phyloP scores from a whole-genome alignment of 2,329 filamentous ascomycete genomes.

The Ceratocystis eucalypticola region DNA sequence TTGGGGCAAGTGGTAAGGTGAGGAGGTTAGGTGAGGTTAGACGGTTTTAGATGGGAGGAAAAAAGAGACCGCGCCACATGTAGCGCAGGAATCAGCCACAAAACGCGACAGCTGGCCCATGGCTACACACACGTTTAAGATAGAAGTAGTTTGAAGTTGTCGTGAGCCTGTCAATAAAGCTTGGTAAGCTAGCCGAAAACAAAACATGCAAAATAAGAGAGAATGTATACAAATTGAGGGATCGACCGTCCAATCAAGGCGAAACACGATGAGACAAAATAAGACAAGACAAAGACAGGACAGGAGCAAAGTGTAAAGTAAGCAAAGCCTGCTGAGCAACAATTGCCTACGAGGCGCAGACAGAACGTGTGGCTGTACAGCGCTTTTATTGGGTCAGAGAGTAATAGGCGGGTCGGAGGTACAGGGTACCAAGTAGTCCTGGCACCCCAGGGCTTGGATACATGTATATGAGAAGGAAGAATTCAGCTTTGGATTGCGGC shows the following conservation, averaged over 20 bases:
- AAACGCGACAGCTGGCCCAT: not conserved
- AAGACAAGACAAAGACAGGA: too few species aligned
- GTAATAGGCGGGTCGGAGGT: not conserved
- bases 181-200: too few species aligned
- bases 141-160: too few species aligned
- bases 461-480: not conserved
- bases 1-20: not conserved
- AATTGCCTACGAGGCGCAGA: not conserved
- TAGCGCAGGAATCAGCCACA: not conserved
- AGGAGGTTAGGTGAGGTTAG: too few species aligned
- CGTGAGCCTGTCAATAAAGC: too few species aligned
- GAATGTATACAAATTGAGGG: too few species aligned
- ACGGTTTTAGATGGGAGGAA: not conserved
- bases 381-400: not conserved
- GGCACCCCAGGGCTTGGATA: not conserved
- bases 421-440: constrained; percentile 4
- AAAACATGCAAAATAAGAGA: too few species aligned
- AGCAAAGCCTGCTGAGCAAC: too few species aligned
- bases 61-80: not conserved
- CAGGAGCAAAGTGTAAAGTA: too few species aligned
- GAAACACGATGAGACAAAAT: too few species aligned
- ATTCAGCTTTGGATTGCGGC: not conserved
- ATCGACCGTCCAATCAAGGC: too few species aligned
- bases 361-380: constrained; percentile 4
- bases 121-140: too few species aligned